A percentile compares a stretch with the other conserved stretches of the same genome.
phyloP scores from a whole-genome alignment of 192 early-diverging fungal genomes.

The Haplosporangium gracile region DNA sequence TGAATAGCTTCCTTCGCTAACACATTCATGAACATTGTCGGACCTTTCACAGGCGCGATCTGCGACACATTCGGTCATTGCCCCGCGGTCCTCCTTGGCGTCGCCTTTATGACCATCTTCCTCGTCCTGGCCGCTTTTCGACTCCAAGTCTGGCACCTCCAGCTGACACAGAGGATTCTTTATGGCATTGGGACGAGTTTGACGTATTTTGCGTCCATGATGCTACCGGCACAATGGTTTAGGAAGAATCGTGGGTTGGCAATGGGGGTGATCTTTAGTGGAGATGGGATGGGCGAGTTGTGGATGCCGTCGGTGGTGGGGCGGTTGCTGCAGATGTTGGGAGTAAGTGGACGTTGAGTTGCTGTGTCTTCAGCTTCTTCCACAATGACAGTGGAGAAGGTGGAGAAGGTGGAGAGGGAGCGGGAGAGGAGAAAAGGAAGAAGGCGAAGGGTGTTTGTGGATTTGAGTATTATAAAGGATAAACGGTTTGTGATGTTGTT shows the following conservation, averaged over 20 bases:
- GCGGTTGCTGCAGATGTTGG: background rate
- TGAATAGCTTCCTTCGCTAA: background rate
- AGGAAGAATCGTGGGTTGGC: conserved; percentile 65
- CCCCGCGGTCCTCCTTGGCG: background rate
- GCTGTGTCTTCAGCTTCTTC: too few relatives aligned
- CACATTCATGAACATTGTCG: background rate
- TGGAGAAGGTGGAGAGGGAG: conserved; percentile 23
- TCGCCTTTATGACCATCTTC: background rate
- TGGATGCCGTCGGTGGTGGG: background rate
- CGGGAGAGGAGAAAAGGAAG: conserved; percentile 21
- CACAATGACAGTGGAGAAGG: background rate
- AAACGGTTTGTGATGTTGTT: conserved; percentile 26
- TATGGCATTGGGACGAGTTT: conserved; percentile 68
- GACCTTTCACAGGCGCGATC: background rate
- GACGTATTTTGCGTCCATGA: conserved; percentile 65
- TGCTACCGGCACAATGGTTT: conserved; percentile 72
- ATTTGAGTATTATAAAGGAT: conserved; percentile 42
- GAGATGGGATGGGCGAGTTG: background rate
- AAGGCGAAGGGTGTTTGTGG: conserved; percentile 31
- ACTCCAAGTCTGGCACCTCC: conserved; percentile 30
- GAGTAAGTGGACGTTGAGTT: too few relatives aligned
- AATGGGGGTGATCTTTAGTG: conserved; percentile 45
- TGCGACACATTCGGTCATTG: background rate
- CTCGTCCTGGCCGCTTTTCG: background rate
- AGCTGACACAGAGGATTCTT: conserved; percentile 68